Evolutionary conservation across 1,284 basidiomycete species (phyloP).

Genomic region (Microbotryum lychnidis-dioicae): DNA sequence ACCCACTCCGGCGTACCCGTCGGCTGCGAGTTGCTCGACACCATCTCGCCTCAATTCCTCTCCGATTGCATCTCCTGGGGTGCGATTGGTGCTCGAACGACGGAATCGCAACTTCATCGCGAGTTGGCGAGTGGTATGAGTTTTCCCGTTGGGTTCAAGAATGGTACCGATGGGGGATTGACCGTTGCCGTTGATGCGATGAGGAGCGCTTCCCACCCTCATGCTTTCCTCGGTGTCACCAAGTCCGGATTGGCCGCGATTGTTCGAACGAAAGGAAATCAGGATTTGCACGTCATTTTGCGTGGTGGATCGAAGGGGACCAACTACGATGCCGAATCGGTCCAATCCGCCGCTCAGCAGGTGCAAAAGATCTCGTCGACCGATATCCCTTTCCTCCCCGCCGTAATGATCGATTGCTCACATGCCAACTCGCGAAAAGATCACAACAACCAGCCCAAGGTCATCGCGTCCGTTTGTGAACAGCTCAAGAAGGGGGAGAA

Average conservation of each 20-base stretch:
- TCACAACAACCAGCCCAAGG: slow-evolving; percentile 76
- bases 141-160: slow-evolving; percentile 95
- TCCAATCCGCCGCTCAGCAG: slow-evolving; percentile 58
- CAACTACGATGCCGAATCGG: slow-evolving; percentile 69
- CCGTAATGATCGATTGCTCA: slow-evolving; percentile 33
- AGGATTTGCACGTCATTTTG: slow-evolving; percentile 86
- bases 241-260: slow-evolving; percentile 87
- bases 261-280: slow-evolving; percentile 68
- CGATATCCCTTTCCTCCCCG: slow-evolving; percentile 23
- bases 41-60: slow-evolving; percentile 46
- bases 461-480: slow-evolving; percentile 63
- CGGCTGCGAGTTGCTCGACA: slow-evolving; percentile 82
- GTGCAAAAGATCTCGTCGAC: slow-evolving; percentile 56
- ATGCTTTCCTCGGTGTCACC: slow-evolving; percentile 97
- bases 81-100: slow-evolving; percentile 93
- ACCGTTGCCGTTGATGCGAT: slow-evolving; percentile 85
- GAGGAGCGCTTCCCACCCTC: slow-evolving; percentile 80
- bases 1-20: slow-evolving; percentile 83
- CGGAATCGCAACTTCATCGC: slow-evolving; percentile 81
- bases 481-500: slow-evolving; percentile 71
- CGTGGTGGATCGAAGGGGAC: slow-evolving; percentile 81
- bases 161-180: slow-evolving; percentile 90
- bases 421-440: slow-evolving; percentile 87
- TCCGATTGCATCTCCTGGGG: slow-evolving; percentile 82
- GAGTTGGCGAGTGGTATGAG: slow-evolving; percentile 84